Base-by-base conservation (phyloP, 345 rosid genomes). In the Gossypium mustelinum region DNA sequence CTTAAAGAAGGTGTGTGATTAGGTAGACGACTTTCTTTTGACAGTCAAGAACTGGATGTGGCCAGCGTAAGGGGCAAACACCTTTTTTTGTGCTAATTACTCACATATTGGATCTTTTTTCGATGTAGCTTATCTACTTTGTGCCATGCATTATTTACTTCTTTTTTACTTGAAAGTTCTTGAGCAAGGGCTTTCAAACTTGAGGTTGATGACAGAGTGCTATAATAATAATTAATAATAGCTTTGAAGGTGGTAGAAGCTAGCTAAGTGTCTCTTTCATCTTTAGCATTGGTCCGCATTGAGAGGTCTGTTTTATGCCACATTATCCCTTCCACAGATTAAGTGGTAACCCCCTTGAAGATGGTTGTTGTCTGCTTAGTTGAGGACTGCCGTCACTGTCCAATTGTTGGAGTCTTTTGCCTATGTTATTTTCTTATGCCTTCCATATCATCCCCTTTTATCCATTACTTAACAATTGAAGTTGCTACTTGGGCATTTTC, bases 301-400 rank as follows among this genome's bases (percentile, higher is more conserved):
- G 48, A 58, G 81, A 74, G 71, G 79, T 72, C 76, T n/a, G 72
- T 43, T 75, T 75, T 75, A 52, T 64, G 74, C 79, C 71, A 59
- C 74, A 25, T 47, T 50, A 56, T 71, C 60, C 70, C 70, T 39
- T 57, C 22, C 4, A 22, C 45, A 13, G 39, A 41, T 45, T 45
- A 45, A 2, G 50, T 45, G 50, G 50, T 45, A 11, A 45, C 10
- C 50, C 64, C 51, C 39, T 76, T 77, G 13, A 73, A 22, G 52
- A 44, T 70, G 22, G 47, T 61, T 51, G 66, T 29, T 77, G 62
- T 76, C 62, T 73, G 66, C 66, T 60, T 60, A 60, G 10, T 58
- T 60, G 64, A 60, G 41, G 14, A 39, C 71, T 67, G 18, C 54
- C 22, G 71, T 45, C 55, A 7, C 71, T 67, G 54, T 67, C 71